Evolutionary conservation across 495 filamentous ascomycete species (phyloP).

Genomic region (Aspergillus baeticus): DNA sequence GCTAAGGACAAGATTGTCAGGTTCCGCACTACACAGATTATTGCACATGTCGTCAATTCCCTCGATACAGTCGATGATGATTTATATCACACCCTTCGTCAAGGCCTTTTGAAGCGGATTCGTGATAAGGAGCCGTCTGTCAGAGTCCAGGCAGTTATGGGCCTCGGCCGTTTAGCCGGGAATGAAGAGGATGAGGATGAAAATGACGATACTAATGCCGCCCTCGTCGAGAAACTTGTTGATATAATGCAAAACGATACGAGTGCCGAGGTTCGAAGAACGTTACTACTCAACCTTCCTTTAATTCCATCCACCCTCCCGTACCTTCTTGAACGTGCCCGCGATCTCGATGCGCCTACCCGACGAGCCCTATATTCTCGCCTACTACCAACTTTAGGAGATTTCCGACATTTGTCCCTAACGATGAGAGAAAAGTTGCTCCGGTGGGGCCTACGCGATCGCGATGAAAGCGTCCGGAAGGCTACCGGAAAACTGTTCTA

Average conservation of each 20-base stretch:
- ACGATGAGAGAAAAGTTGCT: conserved; percentile 94
- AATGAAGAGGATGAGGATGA: conserved; percentile 75
- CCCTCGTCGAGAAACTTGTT: conserved; percentile 77
- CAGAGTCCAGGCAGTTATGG: conserved; percentile 89
- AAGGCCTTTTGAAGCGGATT: conserved; percentile 77
- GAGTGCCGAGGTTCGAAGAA: conserved; percentile 86
- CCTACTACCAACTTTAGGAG: conserved; percentile 83
- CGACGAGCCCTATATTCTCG: conserved; percentile 84
- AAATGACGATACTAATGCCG: conserved; percentile 56
- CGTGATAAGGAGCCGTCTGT: conserved; percentile 92
- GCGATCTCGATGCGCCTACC: conserved; percentile 82
- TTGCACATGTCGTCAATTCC: conserved; percentile 85
- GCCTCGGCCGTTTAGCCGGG: conserved; percentile 77
- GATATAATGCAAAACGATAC: conserved; percentile 93
- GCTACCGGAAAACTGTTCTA: conserved; percentile 87
- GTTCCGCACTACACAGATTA: conserved; percentile 85
- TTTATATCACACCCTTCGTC: conserved; percentile 74
- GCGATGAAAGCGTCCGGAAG: conserved; percentile 92
- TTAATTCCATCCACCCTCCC: conserved; percentile 79
- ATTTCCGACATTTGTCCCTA: conserved; percentile 95
- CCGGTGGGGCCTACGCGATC: conserved; percentile 90
- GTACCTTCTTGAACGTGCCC: conserved; percentile 85
- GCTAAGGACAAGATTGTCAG: conserved; percentile 91
- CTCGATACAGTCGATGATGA: conserved; percentile 88
- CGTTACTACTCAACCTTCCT: conserved; percentile 83